Base-by-base conservation (phyloP, 768 basidiomycete genomes). In the Mycena polygramma region DNA sequence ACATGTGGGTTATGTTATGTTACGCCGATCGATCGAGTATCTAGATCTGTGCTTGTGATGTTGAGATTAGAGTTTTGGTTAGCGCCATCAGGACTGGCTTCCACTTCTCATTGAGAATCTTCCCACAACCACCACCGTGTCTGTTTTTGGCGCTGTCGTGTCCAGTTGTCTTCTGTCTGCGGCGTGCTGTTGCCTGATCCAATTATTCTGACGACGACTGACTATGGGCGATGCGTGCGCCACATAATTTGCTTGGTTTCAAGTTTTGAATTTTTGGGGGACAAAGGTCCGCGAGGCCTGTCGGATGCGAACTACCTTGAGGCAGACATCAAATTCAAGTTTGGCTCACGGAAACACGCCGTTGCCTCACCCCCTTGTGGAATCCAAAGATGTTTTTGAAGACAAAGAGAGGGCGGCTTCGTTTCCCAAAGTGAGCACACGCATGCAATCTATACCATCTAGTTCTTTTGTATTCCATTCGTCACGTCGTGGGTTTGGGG, bases 21-120 rank as follows among this genome's bases (percentile, higher is more conserved):
- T 45, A 41, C 41, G 60, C 15, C 60, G 60, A 61, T 61, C 60
- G 60, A 51, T 61, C 60, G 49, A n/a, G 48, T 36, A 51, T 15
- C 46, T 2, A 10, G 48, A 61, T 57, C 55, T 57, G 22, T 57
- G 55, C 55, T 53, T 30, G 51, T 26, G 57, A 24, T 43, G 43
- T 19, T 58, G 35, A 61, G 60, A 61, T 61, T 61, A 61, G 60
- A 48, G 60, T 61, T 61, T 51, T 36, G 19, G 30, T 48, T 51
- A 36, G 22, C 60, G 48, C 57, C 60, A 61, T 61, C 36, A n/a
- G 48, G n/a, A 30, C 6, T 9, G 22, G 15, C 24, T 48, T 48
- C 26, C 24, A 60, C 45, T 51, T 61, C 46, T 24, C 30, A 22
- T 20, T 26, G 46, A 11, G 11, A 36, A 0, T n/a, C 14, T 49